Base-by-base conservation (phyloP, 108 stramenopile genomes). In the Asterionellopsis glacialis region DNA sequence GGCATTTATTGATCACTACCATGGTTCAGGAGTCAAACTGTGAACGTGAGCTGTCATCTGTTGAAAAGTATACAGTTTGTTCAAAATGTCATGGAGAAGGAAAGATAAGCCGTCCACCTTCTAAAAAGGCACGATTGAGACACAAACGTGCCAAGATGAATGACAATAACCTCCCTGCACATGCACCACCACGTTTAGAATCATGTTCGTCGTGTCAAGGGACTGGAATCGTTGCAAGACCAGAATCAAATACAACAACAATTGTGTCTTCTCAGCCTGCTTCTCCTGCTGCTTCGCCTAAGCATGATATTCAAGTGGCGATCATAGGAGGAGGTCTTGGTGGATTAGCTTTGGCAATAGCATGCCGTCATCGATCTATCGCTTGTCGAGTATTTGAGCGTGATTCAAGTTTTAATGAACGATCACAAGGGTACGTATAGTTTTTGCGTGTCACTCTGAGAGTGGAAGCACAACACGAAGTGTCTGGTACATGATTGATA, bases 311-410 rank as follows among this genome's bases (percentile, higher is more conserved):
- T 11, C 38, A 42, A 21, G 77, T 91, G 12, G 86, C 82, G 0
- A 90, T 95, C 55, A 70, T 93, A 0, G 94, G 94, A 5, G 91
- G 84, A 15, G 93, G 94, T 0, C 72, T 95, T 28, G 90, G 84
- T 0, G 95, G 95, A 0, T 71, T 83, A 55, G 92, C 92, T 4
- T 54, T 93, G 55, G 92, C 87, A 33, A 57, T 80, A 38, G 92
- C 95, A 10, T 77, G 91, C 45, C 75, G 73, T 48, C 92, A 94
- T 68, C 76, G 93, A 10, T 60, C 66, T 25, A 85, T 96, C 47
- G 71, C 79, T 0, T 87, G 68, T 60, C 41, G 55, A 10, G 75
- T 96, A 10, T 87, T 74, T 65, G 95, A 96, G 61, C 72, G 82
- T n/a, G 95, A 96, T 64, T 45, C 55, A 23, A 66, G 73, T 23